Conservation (phyloP, 2,329 filamentous ascomycete species). For the Fonsecaea erecta region DNA sequence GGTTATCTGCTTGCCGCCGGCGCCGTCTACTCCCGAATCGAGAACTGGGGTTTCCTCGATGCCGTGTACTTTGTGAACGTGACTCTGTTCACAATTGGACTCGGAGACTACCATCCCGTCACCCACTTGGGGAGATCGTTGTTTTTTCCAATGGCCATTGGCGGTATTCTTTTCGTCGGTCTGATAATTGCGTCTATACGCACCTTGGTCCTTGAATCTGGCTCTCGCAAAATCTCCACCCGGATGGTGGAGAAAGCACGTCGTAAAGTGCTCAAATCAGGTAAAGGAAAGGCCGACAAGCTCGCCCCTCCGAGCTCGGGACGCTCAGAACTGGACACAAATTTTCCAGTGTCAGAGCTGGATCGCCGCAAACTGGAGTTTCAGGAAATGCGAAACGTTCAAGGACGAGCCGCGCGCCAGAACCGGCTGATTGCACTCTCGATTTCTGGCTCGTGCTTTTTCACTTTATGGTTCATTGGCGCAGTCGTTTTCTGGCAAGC, state of each 20-base stretch:
- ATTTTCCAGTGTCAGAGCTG: not conserved
- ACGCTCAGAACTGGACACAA: not conserved
- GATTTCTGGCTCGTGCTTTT: constrained; percentile 46
- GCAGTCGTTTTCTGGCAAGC: constrained; percentile 46
- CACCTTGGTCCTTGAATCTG: constrained; percentile 42
- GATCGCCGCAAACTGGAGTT: not conserved
- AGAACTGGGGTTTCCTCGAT: constrained; percentile 44
- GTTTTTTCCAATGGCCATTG: constrained; percentile 45
- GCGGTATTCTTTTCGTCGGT: constrained; percentile 45
- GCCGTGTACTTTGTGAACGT: constrained; percentile 45
- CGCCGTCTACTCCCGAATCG: constrained; percentile 43
- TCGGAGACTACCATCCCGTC: constrained; percentile 42
- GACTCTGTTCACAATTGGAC: constrained; percentile 45
- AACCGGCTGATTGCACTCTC: constrained; percentile 47
- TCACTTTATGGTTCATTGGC: constrained; percentile 51
- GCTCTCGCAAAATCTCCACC: constrained; percentile 41
- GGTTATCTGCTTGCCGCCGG: constrained; percentile 46
- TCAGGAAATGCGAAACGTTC: not conserved
- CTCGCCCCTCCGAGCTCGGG: not conserved
- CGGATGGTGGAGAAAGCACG: constrained; percentile 41
- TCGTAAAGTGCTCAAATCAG: constrained; percentile 26
- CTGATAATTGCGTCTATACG: constrained; percentile 45
- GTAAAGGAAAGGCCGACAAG: not conserved
- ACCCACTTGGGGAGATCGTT: constrained; percentile 44
- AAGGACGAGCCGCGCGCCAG: not conserved